These are phyloP conservation scores for Stevia rebaudiana DNA, from an alignment of 140 eudicot species.

Conservation along the genomic window DNA sequence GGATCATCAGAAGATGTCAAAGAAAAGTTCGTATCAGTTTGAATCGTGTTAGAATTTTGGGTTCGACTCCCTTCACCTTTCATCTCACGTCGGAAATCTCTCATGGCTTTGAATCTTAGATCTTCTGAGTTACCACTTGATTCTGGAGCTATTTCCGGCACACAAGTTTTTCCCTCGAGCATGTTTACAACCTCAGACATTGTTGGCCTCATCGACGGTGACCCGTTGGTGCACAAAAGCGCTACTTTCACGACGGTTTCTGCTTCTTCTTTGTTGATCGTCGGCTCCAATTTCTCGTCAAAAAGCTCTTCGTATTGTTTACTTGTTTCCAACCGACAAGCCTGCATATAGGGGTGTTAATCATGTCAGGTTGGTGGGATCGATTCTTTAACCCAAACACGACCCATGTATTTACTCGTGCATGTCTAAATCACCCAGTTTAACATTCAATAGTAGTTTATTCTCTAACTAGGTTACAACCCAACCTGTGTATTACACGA, in stretches of 20 bases:
- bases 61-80: slow-evolving; percentile 28
- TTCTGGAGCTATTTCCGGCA: slow-evolving; percentile 49
- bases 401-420: too few relatives aligned
- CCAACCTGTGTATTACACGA: too few relatives aligned
- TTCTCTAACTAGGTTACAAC: too few relatives aligned
- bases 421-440: too few relatives aligned
- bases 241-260: slow-evolving; percentile 58
- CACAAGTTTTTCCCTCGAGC: slow-evolving; percentile 56
- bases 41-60: slow-evolving; percentile 18
- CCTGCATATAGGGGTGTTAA: slow-evolving; percentile 34
- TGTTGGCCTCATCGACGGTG: slow-evolving; percentile 63
- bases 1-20: slow-evolving; percentile 22
- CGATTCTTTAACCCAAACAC: too few relatives aligned
- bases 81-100: slow-evolving; percentile 41
- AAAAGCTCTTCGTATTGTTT: slow-evolving; percentile 48
- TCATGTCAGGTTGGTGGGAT: too few relatives aligned
- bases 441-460: too few relatives aligned
- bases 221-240: slow-evolving; percentile 56
- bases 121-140: slow-evolving; percentile 42
- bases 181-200: slow-evolving; percentile 70
- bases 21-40: slow-evolving; percentile 25
- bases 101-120: slow-evolving; percentile 70
- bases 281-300: slow-evolving; percentile 41
- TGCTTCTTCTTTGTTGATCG: slow-evolving; percentile 51
- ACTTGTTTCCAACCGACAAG: slow-evolving; percentile 53